phyloP scores from a whole-genome alignment of 2,329 filamentous ascomycete genomes.

The Diplodia mutila region DNA sequence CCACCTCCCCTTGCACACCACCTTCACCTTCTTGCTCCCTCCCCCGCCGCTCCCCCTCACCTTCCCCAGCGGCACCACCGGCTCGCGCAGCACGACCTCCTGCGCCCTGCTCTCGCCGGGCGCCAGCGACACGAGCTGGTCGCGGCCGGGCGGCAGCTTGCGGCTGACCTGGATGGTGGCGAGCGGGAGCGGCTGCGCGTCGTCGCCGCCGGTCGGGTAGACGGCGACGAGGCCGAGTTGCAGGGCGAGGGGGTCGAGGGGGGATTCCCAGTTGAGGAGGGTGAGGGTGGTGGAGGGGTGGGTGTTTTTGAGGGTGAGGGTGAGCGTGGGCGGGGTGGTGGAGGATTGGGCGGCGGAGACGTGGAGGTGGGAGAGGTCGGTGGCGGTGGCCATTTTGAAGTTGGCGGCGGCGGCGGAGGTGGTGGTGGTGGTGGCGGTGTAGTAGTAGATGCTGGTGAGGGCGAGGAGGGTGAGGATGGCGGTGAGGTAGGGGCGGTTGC shows the following conservation, averaged over 20 bases:
- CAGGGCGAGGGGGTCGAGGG: conserved; percentile 43
- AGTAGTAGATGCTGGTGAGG: conserved; percentile 20
- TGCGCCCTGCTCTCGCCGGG: conserved; percentile 40
- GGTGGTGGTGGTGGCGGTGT: conserved; percentile 33
- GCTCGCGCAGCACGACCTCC: conserved; percentile 43
- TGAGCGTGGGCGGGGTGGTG: conserved; percentile 37
- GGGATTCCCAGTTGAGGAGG: conserved; percentile 46
- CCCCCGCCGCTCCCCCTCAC: conserved; percentile 38
- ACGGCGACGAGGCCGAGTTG: conserved; percentile 42
- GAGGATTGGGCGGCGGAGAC: conserved; percentile 38
- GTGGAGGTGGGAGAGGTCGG: conserved; percentile 38
- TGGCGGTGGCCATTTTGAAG: conserved; percentile 41
- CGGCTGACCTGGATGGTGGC: conserved; percentile 35
- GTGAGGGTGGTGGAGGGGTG: conserved; percentile 40
- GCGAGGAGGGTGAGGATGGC: conserved; percentile 43
- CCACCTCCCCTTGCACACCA: conserved; percentile 37
- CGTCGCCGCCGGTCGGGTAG: conserved; percentile 32
- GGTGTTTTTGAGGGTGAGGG: conserved; percentile 44
- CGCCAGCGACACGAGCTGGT: conserved; percentile 41
- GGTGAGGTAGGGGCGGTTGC: conserved; percentile 35
- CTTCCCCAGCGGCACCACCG: conserved; percentile 45
- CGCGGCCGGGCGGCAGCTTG: conserved; percentile 42
- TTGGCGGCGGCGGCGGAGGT: conserved; percentile 31
- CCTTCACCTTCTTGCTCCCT: conserved; percentile 35
- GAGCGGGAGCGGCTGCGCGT: conserved; percentile 37